These are phyloP conservation scores for Rosa chinensis DNA, from an alignment of 306 rosid genomes.

Conservation along the genomic window DNA sequence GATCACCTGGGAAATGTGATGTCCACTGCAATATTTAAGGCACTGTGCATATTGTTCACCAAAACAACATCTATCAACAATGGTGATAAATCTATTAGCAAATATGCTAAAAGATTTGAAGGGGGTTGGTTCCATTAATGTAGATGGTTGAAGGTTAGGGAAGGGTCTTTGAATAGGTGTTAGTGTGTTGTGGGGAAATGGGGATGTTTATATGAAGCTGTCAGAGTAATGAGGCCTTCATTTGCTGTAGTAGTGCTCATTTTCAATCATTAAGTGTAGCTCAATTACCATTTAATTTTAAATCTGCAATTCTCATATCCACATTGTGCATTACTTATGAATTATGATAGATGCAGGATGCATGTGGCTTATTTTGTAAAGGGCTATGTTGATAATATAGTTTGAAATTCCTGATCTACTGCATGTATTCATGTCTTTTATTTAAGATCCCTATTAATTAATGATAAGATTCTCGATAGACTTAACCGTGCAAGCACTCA, in stretches of 20 bases:
- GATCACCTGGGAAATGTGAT: background rate
- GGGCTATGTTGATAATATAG: background rate
- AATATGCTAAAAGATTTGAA: background rate
- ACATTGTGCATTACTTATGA: background rate
- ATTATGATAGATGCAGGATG: background rate
- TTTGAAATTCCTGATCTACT: background rate
- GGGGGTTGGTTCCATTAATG: background rate
- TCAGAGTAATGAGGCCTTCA: background rate
- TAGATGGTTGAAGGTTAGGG: background rate
- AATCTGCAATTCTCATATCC: background rate
- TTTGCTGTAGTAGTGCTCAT: background rate
- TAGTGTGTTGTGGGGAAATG: background rate
- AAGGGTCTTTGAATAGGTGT: background rate
- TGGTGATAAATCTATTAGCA: too few species aligned
- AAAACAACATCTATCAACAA: too few species aligned
- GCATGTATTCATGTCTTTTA: background rate
- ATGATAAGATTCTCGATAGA: background rate
- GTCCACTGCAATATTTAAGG: background rate
- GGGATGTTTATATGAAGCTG: background rate
- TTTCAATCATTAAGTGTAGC: background rate
- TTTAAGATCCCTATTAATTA: background rate
- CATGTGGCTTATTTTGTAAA: background rate
- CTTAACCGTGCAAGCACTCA: background rate
- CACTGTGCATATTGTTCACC: too few species aligned
- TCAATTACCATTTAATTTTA: background rate